Evolutionary conservation across 2,329 filamentous ascomycete genomes (phyloP).

Genomic region (Penicillium thymicola): DNA sequence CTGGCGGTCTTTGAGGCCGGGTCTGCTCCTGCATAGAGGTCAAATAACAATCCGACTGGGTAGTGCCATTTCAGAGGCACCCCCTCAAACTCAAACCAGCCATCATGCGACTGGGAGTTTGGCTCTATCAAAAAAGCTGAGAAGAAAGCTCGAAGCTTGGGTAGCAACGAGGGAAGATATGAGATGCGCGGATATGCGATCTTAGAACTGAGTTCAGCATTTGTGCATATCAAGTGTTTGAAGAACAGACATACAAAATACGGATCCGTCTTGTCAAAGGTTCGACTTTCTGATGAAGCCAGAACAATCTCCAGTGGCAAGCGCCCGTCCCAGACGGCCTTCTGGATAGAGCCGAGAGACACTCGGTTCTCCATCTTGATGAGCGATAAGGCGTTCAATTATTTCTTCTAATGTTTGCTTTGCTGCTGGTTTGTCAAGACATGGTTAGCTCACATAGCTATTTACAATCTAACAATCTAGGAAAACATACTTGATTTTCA

Average conservation of each 20-base stretch:
- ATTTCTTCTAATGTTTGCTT: not conserved
- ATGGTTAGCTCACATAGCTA: not conserved
- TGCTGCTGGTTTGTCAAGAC: not conserved
- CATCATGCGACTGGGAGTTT: conserved; percentile 49
- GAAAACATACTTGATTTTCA: not conserved
- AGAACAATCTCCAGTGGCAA: conserved; percentile 60
- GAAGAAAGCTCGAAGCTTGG: conserved; percentile 63
- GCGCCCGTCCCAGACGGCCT: conserved; percentile 57
- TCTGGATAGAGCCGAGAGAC: conserved; percentile 35
- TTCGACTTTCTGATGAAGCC: conserved; percentile 58
- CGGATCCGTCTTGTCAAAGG: conserved; percentile 58
- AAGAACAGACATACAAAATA: conserved; percentile 51
- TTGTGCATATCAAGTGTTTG: not conserved
- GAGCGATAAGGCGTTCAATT: not conserved
- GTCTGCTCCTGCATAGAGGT: conserved; percentile 62
- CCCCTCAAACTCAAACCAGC: conserved; percentile 65
- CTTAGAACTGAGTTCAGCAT: conserved; percentile 29
- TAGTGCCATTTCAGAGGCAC: conserved; percentile 72
- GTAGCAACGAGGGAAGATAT: conserved; percentile 65
- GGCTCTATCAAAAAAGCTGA: conserved; percentile 56
- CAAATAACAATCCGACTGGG: conserved; percentile 65
- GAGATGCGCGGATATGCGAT: conserved; percentile 63
- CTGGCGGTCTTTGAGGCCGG: conserved; percentile 33
- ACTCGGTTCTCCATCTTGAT: conserved; percentile 27
- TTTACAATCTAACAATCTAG: not conserved